Evolutionary conservation across 805 yeast species (phyloP).

Genomic region (Wickerhamiella qilinensis): DNA sequence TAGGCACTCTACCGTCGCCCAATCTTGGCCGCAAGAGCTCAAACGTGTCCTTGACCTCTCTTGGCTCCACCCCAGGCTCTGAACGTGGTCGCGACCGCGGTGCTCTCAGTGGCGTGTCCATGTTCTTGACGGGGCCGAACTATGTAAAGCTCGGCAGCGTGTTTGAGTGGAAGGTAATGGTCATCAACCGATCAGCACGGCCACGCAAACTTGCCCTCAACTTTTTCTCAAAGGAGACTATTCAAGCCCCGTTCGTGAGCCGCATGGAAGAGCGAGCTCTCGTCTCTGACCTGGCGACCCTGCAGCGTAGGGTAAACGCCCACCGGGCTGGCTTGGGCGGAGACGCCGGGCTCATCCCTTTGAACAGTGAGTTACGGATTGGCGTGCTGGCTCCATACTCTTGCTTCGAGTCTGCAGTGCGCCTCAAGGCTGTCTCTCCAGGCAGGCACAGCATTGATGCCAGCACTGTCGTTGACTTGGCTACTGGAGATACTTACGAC

Average conservation of each 20-base stretch:
- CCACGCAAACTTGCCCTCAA: constrained; percentile 37
- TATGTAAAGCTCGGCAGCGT: constrained; percentile 42
- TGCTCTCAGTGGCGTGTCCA: constrained; percentile 23
- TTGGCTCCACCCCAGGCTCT: neutral
- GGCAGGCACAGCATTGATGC: constrained; percentile 55
- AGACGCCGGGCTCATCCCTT: constrained; percentile 41
- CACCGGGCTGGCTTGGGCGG: constrained; percentile 6
- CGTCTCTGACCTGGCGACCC: constrained; percentile 5
- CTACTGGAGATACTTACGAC: constrained; percentile 50
- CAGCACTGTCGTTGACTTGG: constrained; percentile 44
- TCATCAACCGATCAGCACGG: constrained; percentile 41
- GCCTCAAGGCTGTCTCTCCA: constrained; percentile 41
- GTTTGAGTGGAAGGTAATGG: constrained; percentile 48
- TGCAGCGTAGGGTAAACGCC: constrained; percentile 4
- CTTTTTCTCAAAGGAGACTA: constrained; percentile 23
- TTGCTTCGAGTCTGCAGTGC: constrained; percentile 47
- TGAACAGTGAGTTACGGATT: constrained; percentile 49
- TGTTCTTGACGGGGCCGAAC: constrained; percentile 49
- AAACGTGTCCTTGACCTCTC: neutral
- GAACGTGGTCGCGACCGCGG: neutral
- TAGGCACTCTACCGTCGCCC: constrained; percentile 7
- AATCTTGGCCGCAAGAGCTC: neutral
- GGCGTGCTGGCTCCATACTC: constrained; percentile 46
- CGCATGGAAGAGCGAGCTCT: constrained; percentile 8
- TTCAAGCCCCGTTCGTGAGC: neutral